Evolutionary conservation across 2,329 filamentous ascomycete genomes (phyloP).

Genomic region (Stylonectria norvegica): DNA sequence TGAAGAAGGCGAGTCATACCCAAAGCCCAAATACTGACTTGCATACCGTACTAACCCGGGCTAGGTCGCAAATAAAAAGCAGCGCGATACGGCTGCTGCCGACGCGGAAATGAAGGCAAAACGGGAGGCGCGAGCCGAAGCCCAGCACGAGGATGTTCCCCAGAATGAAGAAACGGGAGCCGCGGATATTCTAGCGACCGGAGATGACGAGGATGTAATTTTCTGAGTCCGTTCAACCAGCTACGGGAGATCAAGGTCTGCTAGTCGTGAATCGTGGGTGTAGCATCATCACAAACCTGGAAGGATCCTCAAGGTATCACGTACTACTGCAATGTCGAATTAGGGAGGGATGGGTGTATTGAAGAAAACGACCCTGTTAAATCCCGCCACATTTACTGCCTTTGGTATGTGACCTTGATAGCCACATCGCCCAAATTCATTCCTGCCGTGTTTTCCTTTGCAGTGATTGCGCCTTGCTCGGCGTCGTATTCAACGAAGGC

Average conservation of each 20-base stretch:
- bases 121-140: conserved; percentile 49
- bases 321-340: too few relatives aligned
- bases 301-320: too few relatives aligned
- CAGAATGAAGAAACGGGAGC: conserved; percentile 38
- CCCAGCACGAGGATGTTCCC: conserved; percentile 27
- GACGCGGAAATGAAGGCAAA: conserved; percentile 75
- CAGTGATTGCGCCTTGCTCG: conserved; percentile 83
- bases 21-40: too few relatives aligned
- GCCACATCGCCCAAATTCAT: conserved; percentile 73
- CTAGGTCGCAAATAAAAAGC: conserved; percentile 75
- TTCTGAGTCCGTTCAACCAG: conserved; percentile 51
- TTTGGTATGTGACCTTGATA: conserved; percentile 95
- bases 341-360: too few relatives aligned
- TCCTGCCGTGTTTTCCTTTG: conserved; percentile 88
- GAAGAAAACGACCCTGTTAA: too few relatives aligned
- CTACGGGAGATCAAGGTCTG: too few relatives aligned
- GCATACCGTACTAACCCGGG: conserved; percentile 8
- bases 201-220: conserved; percentile 82
- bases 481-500: conserved; percentile 96
- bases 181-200: conserved; percentile 67
- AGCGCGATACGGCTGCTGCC: conserved; percentile 67
- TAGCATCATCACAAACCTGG: too few relatives aligned
- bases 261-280: too few relatives aligned
- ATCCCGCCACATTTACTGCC: conserved; percentile 56
- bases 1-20: conserved; percentile 67